Evolutionary conservation across 2,329 filamentous ascomycete species (phyloP).

Genomic region (Xylariaceae sp.): DNA sequence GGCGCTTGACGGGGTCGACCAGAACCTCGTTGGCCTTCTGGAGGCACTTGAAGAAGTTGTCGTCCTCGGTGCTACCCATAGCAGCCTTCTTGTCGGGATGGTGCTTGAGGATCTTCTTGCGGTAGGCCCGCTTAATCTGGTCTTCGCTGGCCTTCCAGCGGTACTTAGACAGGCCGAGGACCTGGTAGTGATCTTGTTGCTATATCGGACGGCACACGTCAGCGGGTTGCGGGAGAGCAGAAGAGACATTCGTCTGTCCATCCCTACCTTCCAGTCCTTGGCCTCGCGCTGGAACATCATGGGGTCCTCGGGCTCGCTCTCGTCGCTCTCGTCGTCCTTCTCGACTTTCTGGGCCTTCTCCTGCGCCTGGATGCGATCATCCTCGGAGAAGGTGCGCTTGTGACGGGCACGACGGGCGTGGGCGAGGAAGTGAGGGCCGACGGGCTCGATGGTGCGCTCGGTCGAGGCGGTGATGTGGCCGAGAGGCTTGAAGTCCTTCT

Average conservation of each 20-base stretch:
- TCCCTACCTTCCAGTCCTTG: conserved; percentile 95
- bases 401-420: conserved; percentile 93
- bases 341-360: conserved; percentile 93
- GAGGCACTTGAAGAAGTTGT: conserved; percentile 99
- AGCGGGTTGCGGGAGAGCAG: background rate
- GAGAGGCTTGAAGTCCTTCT: conserved; percentile 87
- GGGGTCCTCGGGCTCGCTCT: conserved; percentile 89
- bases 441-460: conserved; percentile 86
- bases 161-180: conserved; percentile 88
- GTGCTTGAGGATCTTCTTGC: conserved; percentile 98
- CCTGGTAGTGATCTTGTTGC: conserved; percentile 95
- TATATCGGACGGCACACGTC: conserved; percentile 33
- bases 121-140: conserved; percentile 97
- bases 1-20: conserved; percentile 81
- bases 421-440: conserved; percentile 95
- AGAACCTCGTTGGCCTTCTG: conserved; percentile 95
- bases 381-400: conserved; percentile 96
- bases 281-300: conserved; percentile 87
- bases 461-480: conserved; percentile 68
- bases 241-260: background rate
- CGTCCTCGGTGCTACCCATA: conserved; percentile 77
- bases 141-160: conserved; percentile 90
- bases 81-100: conserved; percentile 99
- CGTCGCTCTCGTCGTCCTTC: conserved; percentile 80
- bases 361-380: conserved; percentile 94